Evolutionary conservation across 306 rosid genomes (phyloP), one percentile per base, ranked within the genome.

Genomic region (Trifolium dubium): DNA sequence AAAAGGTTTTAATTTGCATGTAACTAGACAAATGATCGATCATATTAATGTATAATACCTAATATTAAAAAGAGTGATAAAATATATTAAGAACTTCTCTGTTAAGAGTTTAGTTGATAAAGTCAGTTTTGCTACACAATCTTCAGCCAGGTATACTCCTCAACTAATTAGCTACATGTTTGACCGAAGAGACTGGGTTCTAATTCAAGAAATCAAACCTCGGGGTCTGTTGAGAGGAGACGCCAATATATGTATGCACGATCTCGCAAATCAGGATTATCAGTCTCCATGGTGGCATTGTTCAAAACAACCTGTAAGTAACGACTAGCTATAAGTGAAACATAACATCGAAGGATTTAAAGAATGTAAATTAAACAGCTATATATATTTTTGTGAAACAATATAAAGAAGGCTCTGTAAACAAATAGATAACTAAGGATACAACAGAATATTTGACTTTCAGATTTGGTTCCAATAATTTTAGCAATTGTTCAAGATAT

Each of bases 161-260:
- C 75, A 76, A 69, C 46, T 43, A 43, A 67, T 64, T 58, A 74
- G 31, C 68, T 73, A 64, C 76, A 73, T 49, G 41, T 12, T 31
- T 44, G 56, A 72, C 5, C 15, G 41, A 58, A 31, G 37, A 80
- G 29, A 62, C 31, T 46, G 35, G 5, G 64, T 58, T 73, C 51
- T 58, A 50, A 64, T 47, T 80, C 55, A 67, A 78, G 67, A 58
- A 83, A 73, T 58, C 83, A 86, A 79, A 95, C 99, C 99, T 95
- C 99, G 13, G 99, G 99, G 76, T 95, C 99, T 69, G 93, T 92
- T 76, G 99, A 92, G 76, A 95, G 82, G 84, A 95, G 99, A 43
- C 99, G 97, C 99, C 99, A 95, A 90, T 95, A 95, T 67, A 95
- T 95, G 83, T 95, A 95, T 56, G 99, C 99, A 31, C 99, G 97